Percentiles rank a stretch among this genome's conserved stretches.
These are phyloP conservation scores for Obelidium mucronatum DNA, from an alignment of 192 early-diverging fungal species.

Conservation along the genomic window DNA sequence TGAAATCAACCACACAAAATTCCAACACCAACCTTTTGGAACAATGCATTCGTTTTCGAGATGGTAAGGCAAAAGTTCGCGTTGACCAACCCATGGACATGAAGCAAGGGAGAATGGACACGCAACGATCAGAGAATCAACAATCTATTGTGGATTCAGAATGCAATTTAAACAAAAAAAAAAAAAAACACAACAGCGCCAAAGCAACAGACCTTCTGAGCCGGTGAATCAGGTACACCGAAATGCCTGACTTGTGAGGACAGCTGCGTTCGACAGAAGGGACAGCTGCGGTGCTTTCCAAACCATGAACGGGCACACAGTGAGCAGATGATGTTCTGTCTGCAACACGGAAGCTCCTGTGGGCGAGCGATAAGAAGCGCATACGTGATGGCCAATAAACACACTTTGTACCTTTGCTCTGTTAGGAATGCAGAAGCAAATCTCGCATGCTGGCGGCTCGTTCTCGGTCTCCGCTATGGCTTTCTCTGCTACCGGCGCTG, in stretches of 20 bases:
- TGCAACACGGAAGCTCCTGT: conserved; percentile 3
- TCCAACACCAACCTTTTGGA: background rate
- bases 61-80: background rate
- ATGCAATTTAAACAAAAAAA: too few relatives aligned
- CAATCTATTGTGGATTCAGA: background rate
- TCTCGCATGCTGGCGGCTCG: background rate
- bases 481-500: background rate
- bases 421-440: background rate
- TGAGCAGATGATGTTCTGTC: background rate
- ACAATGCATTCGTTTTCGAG: background rate
- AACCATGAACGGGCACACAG: background rate
- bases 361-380: too few relatives aligned
- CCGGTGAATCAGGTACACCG: background rate
- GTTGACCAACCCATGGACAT: background rate
- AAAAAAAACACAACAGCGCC: too few relatives aligned
- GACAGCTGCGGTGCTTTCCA: conserved; percentile 1
- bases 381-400: background rate
- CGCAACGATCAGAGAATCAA: background rate
- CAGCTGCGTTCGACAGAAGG: background rate
- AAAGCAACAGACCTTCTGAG: background rate
- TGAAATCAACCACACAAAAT: background rate
- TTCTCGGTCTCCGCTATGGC: background rate
- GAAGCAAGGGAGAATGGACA: background rate
- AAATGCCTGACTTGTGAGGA: background rate
- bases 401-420: conserved; percentile 1